Conservation (phyloP, 768 basidiomycete genomes). For the Amanita phalloides region DNA sequence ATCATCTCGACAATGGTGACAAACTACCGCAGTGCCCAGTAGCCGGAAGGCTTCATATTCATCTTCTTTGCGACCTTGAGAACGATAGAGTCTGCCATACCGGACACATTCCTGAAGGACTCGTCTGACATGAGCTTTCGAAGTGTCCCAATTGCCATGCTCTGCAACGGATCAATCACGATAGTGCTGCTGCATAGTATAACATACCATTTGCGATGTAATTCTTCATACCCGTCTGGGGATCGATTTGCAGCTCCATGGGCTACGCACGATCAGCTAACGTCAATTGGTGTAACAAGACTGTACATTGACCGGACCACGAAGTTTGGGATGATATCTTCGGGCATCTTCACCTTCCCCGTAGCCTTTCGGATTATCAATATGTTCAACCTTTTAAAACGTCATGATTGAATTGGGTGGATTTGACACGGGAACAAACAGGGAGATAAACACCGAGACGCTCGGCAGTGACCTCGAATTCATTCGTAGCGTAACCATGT, state of each 20-base stretch:
- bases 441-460: constrained; percentile 82
- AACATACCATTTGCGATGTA: constrained; percentile 72
- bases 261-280: constrained; percentile 31
- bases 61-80: constrained; percentile 50
- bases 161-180: constrained; percentile 25
- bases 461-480: constrained; percentile 80
- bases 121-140: constrained; percentile 64
- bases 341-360: constrained; percentile 78
- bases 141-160: constrained; percentile 79
- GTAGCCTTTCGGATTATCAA: constrained; percentile 90
- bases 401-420: neutral
- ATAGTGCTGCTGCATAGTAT: neutral
- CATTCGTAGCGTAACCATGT: constrained; percentile 70
- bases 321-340: constrained; percentile 62
- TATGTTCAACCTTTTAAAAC: constrained; percentile 60
- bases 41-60: constrained; percentile 74
- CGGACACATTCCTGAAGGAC: constrained; percentile 73
- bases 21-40: constrained; percentile 55
- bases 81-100: constrained; percentile 53
- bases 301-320: constrained; percentile 69
- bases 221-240: constrained; percentile 87
- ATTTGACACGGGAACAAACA: constrained; percentile 23
- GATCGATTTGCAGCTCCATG: constrained; percentile 77
- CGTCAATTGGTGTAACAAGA: constrained; percentile 9
- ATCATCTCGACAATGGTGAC: neutral